Percentiles rank a stretch among this genome's conserved stretches.
Evolutionary conservation across 1,284 basidiomycete genomes (phyloP).

Genomic region (Melampsora larici-populina): DNA sequence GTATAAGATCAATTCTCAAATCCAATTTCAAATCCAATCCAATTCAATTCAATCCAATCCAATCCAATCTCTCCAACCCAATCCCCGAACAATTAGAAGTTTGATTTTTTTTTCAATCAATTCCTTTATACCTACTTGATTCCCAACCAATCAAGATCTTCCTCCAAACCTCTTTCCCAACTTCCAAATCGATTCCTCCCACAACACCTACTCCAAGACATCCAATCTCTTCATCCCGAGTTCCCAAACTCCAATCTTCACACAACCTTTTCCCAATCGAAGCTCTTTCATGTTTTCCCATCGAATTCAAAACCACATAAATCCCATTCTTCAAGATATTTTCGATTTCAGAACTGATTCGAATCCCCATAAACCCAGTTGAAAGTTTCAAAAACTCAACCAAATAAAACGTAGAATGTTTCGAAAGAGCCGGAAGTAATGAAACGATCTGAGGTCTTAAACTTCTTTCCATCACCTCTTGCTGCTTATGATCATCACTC

Average conservation of each 20-base stretch:
- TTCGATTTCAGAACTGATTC: neutral
- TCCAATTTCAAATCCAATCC: too few species aligned
- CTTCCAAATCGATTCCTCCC: neutral
- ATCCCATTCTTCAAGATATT: conserved; percentile 5
- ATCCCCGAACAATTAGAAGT: too few species aligned
- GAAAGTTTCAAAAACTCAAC: neutral
- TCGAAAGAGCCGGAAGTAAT: conserved; percentile 19
- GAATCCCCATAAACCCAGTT: neutral
- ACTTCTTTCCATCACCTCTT: neutral
- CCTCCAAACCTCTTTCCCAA: conserved; percentile 10
- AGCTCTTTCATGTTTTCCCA: conserved; percentile 31
- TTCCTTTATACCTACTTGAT: conserved; percentile 24
- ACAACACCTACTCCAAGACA: neutral
- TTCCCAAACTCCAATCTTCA: neutral
- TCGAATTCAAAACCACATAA: conserved; percentile 18
- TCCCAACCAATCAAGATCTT: conserved; percentile 38
- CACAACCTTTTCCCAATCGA: conserved; percentile 24
- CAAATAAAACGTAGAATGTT: conserved; percentile 31
- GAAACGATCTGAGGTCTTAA: neutral
- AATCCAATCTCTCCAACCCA: too few species aligned
- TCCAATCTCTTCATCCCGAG: neutral
- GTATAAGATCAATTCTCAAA: too few species aligned
- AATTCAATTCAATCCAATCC: too few species aligned
- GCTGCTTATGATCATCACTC: neutral
- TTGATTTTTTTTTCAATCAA: conserved; percentile 39